phyloP scores from a whole-genome alignment of 75 land plant genomes.

The Azolla pinnata region DNA sequence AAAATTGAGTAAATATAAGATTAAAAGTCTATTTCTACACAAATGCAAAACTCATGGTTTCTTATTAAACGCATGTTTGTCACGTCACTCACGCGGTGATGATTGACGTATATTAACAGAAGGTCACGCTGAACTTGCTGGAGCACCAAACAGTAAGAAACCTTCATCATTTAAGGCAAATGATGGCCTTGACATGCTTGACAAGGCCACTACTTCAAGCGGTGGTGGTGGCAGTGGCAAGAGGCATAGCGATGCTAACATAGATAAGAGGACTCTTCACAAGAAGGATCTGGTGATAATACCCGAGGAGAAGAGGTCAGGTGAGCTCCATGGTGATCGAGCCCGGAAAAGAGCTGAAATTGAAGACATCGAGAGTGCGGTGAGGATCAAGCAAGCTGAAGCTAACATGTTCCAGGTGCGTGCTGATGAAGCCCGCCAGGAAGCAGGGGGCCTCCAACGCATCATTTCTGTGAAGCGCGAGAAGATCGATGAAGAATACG shows the following conservation, averaged over 20 bases:
- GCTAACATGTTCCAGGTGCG: slow-evolving; percentile 79
- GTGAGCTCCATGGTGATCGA: slow-evolving; percentile 36
- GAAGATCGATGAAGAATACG: slow-evolving; percentile 75
- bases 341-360: slow-evolving; percentile 48
- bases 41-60: not conserved
- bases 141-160: slow-evolving; percentile 18
- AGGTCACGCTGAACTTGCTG: slow-evolving; percentile 26
- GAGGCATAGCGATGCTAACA: slow-evolving; percentile 6
- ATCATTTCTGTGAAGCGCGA: slow-evolving; percentile 59
- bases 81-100: not conserved
- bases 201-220: slow-evolving; percentile 10
- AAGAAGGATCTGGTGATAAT: slow-evolving; percentile 26
- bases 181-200: slow-evolving; percentile 8
- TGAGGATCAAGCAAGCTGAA: slow-evolving; percentile 76
- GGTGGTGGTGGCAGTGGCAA: not conserved
- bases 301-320: slow-evolving; percentile 30
- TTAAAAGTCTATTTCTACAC: no score
- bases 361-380: slow-evolving; percentile 78
- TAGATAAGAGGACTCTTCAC: slow-evolving; percentile 14
- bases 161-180: slow-evolving; percentile 12
- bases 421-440: slow-evolving; percentile 81
- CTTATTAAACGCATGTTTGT: not conserved
- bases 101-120: no score
- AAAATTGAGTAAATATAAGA: no score
- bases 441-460: slow-evolving; percentile 75